Evolutionary conservation across 176 grass and related monocot species (phyloP), one percentile per base, ranked within the genome.

Genomic region (Carex kokanica): DNA sequence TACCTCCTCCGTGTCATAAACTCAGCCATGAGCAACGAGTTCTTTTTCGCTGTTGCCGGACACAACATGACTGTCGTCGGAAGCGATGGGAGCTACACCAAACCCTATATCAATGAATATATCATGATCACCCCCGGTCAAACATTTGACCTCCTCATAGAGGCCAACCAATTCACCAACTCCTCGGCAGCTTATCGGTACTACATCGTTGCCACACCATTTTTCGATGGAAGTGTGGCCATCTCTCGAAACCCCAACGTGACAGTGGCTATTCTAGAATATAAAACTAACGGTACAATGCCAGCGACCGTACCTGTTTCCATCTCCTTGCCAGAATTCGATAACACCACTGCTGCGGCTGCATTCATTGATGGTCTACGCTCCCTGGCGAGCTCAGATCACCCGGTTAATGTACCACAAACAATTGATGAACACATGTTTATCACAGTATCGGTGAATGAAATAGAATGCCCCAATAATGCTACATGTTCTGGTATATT

Each of bases 11-110:
- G 93, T 25, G 70, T 97, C 6, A 86, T 97, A 83, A 97, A 97
- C 82, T 84, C 94, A 80, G 94, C 83, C 32, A 64, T 94, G 57
- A 90, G 88, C 74, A 86, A 89, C 61, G 88, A 97, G 79, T 88
- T 92, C 88, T 97, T 97, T 86, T 85, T 97, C 85, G 93, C 81
- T 78, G 20, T 90, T 82, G 94, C 94, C 83, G 88, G 90, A 0
- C 94, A 97, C 88, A 79, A 69, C 51, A 87, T 97, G 86, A 97
- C 92, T 16, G 91, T 97, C 7, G 91, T 97, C 20, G 94, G 90
- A 64, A 85, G 85, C 3, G 94, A 97, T 81, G 94, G 61, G 2
- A 83, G 84, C 64, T 97, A 97, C 88, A 97, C 91, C 67, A 67
- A 89, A 43, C 91, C 88, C 83, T 87, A 90, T 36, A 83, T 75